Evolutionary conservation across 2,329 filamentous ascomycete species (phyloP), one percentile per base, ranked within the genome.

Genomic region (Penicillium sp.): DNA sequence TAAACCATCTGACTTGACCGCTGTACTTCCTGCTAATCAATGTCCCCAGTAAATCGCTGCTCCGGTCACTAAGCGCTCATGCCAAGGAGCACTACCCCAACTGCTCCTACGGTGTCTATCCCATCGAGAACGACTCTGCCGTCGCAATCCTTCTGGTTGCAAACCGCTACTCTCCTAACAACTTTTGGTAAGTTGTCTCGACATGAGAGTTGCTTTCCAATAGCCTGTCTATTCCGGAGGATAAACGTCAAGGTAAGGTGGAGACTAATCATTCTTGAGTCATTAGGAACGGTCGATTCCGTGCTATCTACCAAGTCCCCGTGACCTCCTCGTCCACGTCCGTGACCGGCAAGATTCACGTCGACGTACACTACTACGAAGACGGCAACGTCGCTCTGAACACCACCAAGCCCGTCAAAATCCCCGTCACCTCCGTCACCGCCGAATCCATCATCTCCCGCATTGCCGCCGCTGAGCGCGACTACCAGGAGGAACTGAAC

Each of bases 331-430:
- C 72, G 5, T 67, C 75, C 25, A 83, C 83, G 64, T 82, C 82
- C 50, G 81, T 98, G 45, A 87, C 88, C 39, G 95, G 95, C 69
- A 87, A 84, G 60, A 88, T 98, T 77, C 92, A 94, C 76, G 91
- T 97, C 55, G 93, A 98, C 69, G 94, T 99, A 54, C 95, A 99
- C 83, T 99, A 99, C 84, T 99, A 99, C 81, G 95, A 99, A 80
- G 96, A 99, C 74, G 95, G 95, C 63, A 99, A 99, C 74, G 95
- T 99, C 59, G 90, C 95, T 2, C 85, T 99, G 60, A 84, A 94
- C 64, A 97, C 95, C n/a, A 89, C 86, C 71, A 97, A 97, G 80
- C 82, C 89, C 11, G 75, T 94, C 12, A 82, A 82, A 0, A 75
- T 85, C 3, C 85, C 84, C 8, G 76, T 90, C n/a, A 77, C 86